Evolutionary conservation across 208 protist genomes (phyloP).

Genomic region (Naegleria lovaniensis): DNA sequence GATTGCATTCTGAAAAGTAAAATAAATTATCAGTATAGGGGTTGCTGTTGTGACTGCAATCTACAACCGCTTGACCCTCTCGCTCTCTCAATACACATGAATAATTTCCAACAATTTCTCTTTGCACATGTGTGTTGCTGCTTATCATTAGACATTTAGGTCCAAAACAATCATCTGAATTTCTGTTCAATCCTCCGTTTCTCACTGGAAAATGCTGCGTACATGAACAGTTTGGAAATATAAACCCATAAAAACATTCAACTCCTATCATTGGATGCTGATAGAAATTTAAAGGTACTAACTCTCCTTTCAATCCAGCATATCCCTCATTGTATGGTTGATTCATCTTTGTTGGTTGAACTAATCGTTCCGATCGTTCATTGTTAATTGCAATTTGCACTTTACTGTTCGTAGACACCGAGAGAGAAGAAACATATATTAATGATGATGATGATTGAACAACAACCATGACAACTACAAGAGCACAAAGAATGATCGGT

Average conservation of each 20-base stretch:
- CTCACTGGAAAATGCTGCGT: background rate
- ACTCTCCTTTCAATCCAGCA: background rate
- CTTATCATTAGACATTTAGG: background rate
- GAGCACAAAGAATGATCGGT: no score
- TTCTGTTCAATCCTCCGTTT: background rate
- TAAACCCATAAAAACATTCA: background rate
- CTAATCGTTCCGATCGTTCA: no score
- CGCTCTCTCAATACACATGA: background rate
- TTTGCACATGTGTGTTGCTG: background rate
- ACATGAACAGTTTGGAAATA: background rate
- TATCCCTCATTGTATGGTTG: background rate
- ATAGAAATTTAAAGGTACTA: background rate
- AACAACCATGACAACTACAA: no score
- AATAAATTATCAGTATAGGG: background rate
- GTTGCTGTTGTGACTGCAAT: background rate
- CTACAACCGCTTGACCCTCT: background rate
- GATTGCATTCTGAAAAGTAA: constrained; percentile 4
- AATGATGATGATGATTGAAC: no score
- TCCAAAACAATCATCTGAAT: background rate
- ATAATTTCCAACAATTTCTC: background rate
- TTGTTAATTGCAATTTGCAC: no score
- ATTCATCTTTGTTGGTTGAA: no score
- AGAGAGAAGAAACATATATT: no score
- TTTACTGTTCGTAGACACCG: no score
- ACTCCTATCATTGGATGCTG: background rate